These are phyloP conservation scores for Linnemannia zychae DNA, from an alignment of 192 early-diverging fungal genomes.

Conservation along the genomic window DNA sequence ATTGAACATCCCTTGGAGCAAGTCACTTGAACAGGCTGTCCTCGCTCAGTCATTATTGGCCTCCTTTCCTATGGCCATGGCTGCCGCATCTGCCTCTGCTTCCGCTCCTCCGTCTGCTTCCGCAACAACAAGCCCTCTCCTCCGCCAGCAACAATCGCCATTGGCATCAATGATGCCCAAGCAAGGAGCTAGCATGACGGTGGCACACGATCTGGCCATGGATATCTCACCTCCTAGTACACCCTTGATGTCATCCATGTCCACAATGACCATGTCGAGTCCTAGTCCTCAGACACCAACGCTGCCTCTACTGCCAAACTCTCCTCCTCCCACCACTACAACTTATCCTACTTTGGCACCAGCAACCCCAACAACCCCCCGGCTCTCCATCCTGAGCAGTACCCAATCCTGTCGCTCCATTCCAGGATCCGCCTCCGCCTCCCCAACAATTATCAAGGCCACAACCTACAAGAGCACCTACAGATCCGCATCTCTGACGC, in stretches of 20 bases:
- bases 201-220: slow-evolving; percentile 42
- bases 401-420: slow-evolving; percentile 23
- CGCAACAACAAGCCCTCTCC: neutral
- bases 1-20: slow-evolving; percentile 53
- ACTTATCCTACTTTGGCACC: neutral
- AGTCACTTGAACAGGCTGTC: slow-evolving; percentile 42
- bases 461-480: slow-evolving; percentile 52
- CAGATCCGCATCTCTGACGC: slow-evolving; percentile 27
- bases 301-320: neutral
- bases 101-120: neutral
- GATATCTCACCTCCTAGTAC: slow-evolving; percentile 37
- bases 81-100: neutral
- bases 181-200: slow-evolving; percentile 47
- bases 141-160: neutral
- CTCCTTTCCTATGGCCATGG: slow-evolving; percentile 30
- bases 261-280: slow-evolving; percentile 12
- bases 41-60: slow-evolving; percentile 44
- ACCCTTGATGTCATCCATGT: slow-evolving; percentile 12
- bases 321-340: neutral
- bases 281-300: slow-evolving; percentile 16
- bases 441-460: slow-evolving; percentile 13
- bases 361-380: slow-evolving; percentile 3
- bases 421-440: neutral
- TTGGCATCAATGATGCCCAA: slow-evolving; percentile 33
- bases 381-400: slow-evolving; percentile 44